A percentile compares a stretch with the other conserved stretches of the same genome.
Conservation (phyloP, 2,329 filamentous ascomycete genomes). For the Penicillium hesseltinei region DNA sequence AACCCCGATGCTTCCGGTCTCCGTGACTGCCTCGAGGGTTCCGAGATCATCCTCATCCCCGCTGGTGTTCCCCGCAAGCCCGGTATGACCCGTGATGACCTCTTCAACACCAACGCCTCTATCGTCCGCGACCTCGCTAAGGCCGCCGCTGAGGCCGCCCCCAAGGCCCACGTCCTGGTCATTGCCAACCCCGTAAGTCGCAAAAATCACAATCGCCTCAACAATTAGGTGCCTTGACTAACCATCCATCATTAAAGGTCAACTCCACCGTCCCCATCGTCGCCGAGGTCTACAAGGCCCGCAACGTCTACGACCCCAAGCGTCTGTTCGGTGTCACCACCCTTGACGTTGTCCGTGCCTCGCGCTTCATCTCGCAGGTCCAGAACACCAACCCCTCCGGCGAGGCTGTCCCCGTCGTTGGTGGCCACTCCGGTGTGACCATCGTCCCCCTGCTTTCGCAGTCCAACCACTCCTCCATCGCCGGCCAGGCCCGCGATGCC, state of each 20-base stretch:
- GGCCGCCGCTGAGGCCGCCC: constrained; percentile 82
- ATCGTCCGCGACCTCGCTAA: constrained; percentile 98
- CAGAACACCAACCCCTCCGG: constrained; percentile 85
- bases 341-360: constrained; percentile 96
- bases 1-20: constrained; percentile 74
- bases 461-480: constrained; percentile 80
- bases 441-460: constrained; percentile 98
- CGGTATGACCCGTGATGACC: constrained; percentile 97
- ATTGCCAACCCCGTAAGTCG: constrained; percentile 85
- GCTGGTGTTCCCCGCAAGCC: constrained; percentile 98
- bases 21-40: constrained; percentile 73
- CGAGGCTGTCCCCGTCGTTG: constrained; percentile 94
- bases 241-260: constrained; percentile 51
- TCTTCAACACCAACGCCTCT: constrained; percentile 99
- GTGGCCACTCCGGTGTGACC: constrained; percentile 96
- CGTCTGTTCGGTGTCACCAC: constrained; percentile 99
- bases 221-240: background rate
- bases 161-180: constrained; percentile 92
- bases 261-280: constrained; percentile 99
- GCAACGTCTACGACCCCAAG: constrained; percentile 98
- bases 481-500: constrained; percentile 68
- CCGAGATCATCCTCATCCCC: constrained; percentile 95
- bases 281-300: constrained; percentile 93
- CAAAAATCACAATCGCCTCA: background rate
- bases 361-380: constrained; percentile 94